Conservation (phyloP, 768 basidiomycete genomes). For the Mycena rebaudengoi region DNA sequence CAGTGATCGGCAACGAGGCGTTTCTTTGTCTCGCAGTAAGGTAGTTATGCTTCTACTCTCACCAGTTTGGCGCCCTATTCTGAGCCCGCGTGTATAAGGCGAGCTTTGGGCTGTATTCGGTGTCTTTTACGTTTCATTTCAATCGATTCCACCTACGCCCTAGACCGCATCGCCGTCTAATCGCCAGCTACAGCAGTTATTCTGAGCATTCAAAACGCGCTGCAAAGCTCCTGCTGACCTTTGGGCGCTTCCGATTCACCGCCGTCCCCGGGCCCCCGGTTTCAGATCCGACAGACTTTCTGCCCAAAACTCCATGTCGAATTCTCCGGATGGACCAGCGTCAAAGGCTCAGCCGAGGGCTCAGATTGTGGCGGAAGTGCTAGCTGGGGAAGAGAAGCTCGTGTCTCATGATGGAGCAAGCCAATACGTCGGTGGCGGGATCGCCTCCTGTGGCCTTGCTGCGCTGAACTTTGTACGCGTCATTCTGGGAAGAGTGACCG, state of each 20-base stretch:
- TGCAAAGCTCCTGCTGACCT: not conserved
- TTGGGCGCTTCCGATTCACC: not conserved
- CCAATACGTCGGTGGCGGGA: slow-evolving; percentile 59
- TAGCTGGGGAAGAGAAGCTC: slow-evolving; percentile 44
- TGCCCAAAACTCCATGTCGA: no score
- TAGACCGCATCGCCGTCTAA: no score
- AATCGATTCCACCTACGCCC: no score
- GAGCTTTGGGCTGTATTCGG: no score
- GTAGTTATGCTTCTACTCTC: slow-evolving; percentile 8
- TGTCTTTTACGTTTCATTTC: no score
- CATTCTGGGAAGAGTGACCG: slow-evolving; percentile 48
- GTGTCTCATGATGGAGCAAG: slow-evolving; percentile 61
- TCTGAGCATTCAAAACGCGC: not conserved
- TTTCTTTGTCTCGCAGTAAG: slow-evolving; percentile 15
- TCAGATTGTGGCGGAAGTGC: slow-evolving; percentile 21
- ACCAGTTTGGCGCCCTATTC: slow-evolving; percentile 16
- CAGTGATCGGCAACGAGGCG: slow-evolving; percentile 17
- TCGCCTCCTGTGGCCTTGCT: slow-evolving; percentile 72
- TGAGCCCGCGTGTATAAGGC: slow-evolving; percentile 5
- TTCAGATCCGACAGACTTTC: slow-evolving; percentile 3
- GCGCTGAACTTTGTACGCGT: slow-evolving; percentile 70
- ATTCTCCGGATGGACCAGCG: no score
- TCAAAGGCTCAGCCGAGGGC: not conserved
- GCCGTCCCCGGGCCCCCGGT: no score
- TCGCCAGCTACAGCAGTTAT: slow-evolving; percentile 11